These are phyloP conservation scores for Chaetomiaceae sp. DNA, from an alignment of 2,329 filamentous ascomycete species.

Conservation along the genomic window DNA sequence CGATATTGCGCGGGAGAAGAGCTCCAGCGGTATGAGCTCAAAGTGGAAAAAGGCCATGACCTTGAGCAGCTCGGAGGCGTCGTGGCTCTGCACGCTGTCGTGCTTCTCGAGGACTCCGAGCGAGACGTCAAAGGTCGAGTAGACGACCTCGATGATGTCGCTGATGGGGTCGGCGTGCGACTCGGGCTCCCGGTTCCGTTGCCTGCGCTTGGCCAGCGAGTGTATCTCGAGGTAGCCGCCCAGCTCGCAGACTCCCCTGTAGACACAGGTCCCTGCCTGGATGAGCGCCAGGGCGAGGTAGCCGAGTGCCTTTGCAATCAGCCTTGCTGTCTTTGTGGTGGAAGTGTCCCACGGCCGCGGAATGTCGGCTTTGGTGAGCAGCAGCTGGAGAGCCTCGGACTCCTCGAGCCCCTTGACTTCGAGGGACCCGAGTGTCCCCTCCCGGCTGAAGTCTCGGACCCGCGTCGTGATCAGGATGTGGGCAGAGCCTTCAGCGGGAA, in stretches of 20 bases:
- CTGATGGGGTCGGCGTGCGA: not conserved
- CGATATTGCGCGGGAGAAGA: conserved; percentile 7
- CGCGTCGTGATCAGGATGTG: conserved; percentile 13
- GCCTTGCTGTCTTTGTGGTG: not conserved
- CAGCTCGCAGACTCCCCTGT: conserved; percentile 13
- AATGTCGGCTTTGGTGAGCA: conserved; percentile 14
- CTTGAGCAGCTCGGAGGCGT: conserved; percentile 11
- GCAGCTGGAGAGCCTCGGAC: conserved; percentile 12
- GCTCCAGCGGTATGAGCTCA: conserved; percentile 12
- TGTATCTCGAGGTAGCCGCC: conserved; percentile 12
- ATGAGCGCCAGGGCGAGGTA: conserved; percentile 15
- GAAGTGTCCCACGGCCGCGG: conserved; percentile 10
- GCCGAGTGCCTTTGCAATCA: conserved; percentile 10
- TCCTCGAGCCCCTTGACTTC: conserved; percentile 15
- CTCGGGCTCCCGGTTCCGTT: not conserved
- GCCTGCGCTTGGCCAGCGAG: not conserved
- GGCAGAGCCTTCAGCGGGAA: not conserved
- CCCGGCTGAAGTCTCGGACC: conserved; percentile 8
- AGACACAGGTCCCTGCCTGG: conserved; percentile 15
- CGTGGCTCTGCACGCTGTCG: not conserved
- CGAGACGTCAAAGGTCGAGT: conserved; percentile 16
- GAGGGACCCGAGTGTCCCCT: conserved; percentile 8
- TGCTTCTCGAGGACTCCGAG: conserved; percentile 6
- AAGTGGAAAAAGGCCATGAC: conserved; percentile 16
- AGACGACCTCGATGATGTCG: conserved; percentile 8